Conservation (phyloP, 2,329 filamentous ascomycete genomes). For the Botrytis hyacinthi region DNA sequence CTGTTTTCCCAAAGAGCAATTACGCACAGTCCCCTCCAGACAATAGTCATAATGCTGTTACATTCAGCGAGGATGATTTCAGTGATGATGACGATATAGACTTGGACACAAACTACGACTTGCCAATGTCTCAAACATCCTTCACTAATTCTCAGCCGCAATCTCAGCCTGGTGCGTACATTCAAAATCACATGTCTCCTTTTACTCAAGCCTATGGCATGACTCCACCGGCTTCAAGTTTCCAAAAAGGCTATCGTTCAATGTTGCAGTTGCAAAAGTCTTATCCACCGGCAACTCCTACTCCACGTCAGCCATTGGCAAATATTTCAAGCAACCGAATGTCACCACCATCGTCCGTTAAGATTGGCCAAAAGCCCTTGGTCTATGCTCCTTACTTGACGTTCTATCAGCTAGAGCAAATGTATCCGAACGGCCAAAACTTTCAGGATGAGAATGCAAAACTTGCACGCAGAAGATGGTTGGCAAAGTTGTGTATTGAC, state of each 20-base stretch:
- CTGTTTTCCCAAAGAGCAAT: neutral
- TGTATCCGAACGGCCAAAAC: neutral
- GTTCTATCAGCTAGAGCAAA: neutral
- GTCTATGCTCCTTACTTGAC: neutral
- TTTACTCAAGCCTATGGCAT: neutral
- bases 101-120: neutral
- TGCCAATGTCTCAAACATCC: neutral
- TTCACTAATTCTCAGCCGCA: neutral
- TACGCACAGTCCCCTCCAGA: neutral
- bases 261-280: neutral
- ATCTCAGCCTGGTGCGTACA: neutral
- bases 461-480: constrained; percentile 2
- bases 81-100: constrained; percentile 9
- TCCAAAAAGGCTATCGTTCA: neutral
- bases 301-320: neutral
- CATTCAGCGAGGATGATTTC: constrained; percentile 1
- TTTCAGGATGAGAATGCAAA: neutral
- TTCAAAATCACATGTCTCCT: neutral
- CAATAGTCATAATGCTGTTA: neutral
- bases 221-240: neutral
- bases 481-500: constrained; percentile 1
- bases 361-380: neutral
- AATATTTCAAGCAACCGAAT: neutral
- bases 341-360: neutral
- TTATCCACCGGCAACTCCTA: neutral